Evolutionary conservation across 257 asterid species (phyloP), one percentile per base, ranked within the genome.

Genomic region (Solanum tarapatanum): DNA sequence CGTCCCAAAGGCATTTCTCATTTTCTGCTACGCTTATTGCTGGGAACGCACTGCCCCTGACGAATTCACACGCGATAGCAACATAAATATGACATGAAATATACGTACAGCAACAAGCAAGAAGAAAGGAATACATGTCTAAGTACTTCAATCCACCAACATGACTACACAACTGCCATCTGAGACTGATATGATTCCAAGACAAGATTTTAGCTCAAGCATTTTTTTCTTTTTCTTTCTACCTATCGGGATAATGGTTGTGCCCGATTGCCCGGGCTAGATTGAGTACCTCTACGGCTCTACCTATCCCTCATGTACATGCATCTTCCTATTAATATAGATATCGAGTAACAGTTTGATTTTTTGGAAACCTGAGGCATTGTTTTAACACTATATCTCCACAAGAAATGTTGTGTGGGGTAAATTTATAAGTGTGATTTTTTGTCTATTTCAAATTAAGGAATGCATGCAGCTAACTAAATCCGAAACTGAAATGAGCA

Each of bases 1-100:
- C 93, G 33, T 87, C 86, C 99, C 98, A 96, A 84, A 95, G 70
- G 88, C 99, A 96, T 92, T 93, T 95, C 90, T 94, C 96, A 37
- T 93, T 96, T 84, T 90, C 89, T 21, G 91, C 96, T 84, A 94
- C 62, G 91, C 92, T 91, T 69, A 91, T 85, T 45, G 91, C 93
- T 84, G 99, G 98, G 91, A 96, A 96, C 26, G 99, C 98, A 87
- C 96, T 87, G 60, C 98, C 98, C 99, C 99, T 96, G 92, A 79
- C 23, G 89, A 11, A 60, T 45, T 45, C 88, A 88, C 48, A 83
- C 1, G 66, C 32, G 75, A 77, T 68, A 72, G 85, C 8, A 0
- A 19, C 7, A 82, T 82, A 80, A 8, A 33, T 41, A 35, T 66
- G 41, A 58, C 9, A 13, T 8, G 8, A 37, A 72, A 76, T 11